Evolutionary conservation across 768 basidiomycete genomes (phyloP).

Genomic region (Calocera cornea): DNA sequence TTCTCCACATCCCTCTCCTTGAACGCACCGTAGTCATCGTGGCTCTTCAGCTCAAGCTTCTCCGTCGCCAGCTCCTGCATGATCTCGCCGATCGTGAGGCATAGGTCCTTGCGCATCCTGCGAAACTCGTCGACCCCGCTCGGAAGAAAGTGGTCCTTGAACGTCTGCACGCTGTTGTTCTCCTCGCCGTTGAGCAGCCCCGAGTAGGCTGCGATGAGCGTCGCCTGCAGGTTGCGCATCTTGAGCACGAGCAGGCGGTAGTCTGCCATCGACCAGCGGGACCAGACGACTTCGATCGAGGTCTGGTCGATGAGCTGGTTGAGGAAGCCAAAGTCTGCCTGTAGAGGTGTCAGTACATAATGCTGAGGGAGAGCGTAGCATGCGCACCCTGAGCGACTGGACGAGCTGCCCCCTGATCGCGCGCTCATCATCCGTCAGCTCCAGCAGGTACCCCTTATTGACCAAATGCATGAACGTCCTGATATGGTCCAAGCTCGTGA

Average conservation of each 20-base stretch:
- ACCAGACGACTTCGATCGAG: conserved; percentile 22
- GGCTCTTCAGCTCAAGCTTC: neutral
- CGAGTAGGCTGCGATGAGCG: conserved; percentile 17
- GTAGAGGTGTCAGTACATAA: conserved; percentile 1
- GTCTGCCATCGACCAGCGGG: conserved; percentile 18
- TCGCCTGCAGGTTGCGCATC: conserved; percentile 16
- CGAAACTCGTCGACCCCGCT: neutral
- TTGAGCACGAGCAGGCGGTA: conserved; percentile 12
- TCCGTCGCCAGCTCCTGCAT: neutral
- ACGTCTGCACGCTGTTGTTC: conserved; percentile 14
- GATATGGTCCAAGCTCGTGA: conserved; percentile 20
- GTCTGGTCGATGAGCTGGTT: conserved; percentile 17
- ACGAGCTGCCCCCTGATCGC: conserved; percentile 17
- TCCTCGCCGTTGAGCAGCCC: conserved; percentile 14
- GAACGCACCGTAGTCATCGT: conserved; percentile 7
- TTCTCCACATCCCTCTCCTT: conserved; percentile 1
- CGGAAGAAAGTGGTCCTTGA: conserved; percentile 15
- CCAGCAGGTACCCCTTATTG: conserved; percentile 18
- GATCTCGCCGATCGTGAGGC: neutral
- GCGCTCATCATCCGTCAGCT: conserved; percentile 21
- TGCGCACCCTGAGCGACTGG: conserved; percentile 17
- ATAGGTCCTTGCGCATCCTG: neutral
- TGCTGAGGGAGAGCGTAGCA: neutral
- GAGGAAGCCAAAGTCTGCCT: conserved; percentile 23
- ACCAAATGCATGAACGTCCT: conserved; percentile 12